These are phyloP conservation scores for Penstemon barbatus DNA, from an alignment of 257 asterid species.

Conservation along the genomic window DNA sequence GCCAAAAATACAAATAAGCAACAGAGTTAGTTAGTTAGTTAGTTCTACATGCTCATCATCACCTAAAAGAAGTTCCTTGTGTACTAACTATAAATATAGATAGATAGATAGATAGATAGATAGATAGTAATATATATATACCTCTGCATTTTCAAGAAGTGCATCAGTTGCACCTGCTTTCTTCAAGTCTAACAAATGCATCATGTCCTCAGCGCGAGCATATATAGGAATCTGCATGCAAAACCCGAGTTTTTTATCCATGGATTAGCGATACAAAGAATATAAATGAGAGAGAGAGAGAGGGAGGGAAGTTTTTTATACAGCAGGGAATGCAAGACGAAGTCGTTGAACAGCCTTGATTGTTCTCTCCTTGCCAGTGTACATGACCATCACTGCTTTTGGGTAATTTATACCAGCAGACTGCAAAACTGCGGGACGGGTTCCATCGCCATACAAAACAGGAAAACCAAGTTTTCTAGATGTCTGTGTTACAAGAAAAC, in stretches of 20 bases:
- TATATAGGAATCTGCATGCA: conserved; percentile 71
- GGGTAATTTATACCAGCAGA: conserved; percentile 93
- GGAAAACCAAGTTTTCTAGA: conserved; percentile 91
- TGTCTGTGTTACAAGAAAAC: conserved; percentile 42
- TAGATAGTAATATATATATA: conserved; percentile 17
- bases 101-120: too few relatives aligned
- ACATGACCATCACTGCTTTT: conserved; percentile 95
- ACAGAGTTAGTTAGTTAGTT: conserved; percentile 9
- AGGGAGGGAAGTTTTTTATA: conserved; percentile 29
- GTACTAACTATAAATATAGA: conserved; percentile 9
- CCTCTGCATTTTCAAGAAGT: conserved; percentile 95
- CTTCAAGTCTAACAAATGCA: conserved; percentile 80
- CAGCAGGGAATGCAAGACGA: conserved; percentile 91
- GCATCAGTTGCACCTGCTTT: conserved; percentile 97
- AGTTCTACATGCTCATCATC: conserved; percentile 17
- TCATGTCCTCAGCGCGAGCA: conserved; percentile 91
- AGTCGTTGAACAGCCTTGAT: conserved; percentile 85
- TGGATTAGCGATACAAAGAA: conserved; percentile 16
- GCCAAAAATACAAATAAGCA: conserved; percentile 27
- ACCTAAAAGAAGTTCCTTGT: not conserved
- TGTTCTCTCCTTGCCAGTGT: conserved; percentile 67
- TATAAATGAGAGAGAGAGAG: not conserved
- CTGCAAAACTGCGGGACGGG: conserved; percentile 95
- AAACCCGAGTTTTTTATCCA: conserved; percentile 19
- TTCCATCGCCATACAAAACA: conserved; percentile 91